Evolutionary conservation across 1,284 basidiomycete genomes (phyloP), one percentile per base, ranked within the genome.

Genomic region (Cronartium ribicola): DNA sequence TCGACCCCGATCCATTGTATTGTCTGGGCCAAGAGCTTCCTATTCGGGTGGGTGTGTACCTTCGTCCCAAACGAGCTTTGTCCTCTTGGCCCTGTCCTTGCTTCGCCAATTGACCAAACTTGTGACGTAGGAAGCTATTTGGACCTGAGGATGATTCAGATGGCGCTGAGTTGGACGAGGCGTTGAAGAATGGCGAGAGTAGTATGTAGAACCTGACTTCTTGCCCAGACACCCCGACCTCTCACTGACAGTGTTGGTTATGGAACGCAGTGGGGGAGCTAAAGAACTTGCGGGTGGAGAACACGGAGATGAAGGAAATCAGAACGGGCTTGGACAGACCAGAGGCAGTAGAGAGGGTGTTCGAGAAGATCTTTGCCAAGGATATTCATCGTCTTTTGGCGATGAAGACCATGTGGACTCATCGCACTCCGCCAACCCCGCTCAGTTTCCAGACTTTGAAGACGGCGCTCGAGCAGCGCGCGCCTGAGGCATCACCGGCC

Each of bases 341-440:
- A 2, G 85, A 86, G 72, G 89, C 89, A 0, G 89, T 91, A 0
- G 86, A 86, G 78, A 83, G 85, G 59, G 88, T 88, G 0, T 98
- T 98, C 81, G 84, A 91, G 76, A 98, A 98, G 87, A 89, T 98
- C 8, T 99, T 94, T 84, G 85, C 88, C 76, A 82, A 86, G 0
- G 96, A 99, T 79, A 92, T 98, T 77, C 85, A 88, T 74, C 91
- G 96, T 65, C 84, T 98, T 0, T 84, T 99, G 13, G 87, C 87
- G 13, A 98, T 98, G 96, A 84, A 88, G n/a, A 95, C 98, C 79
- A 98, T 98, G 94, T 98, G 96, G 96, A 88, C 88, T 62, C 86
- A 89, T 8, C 87, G 96, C 39, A 86, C 88, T 36, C 89, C 89
- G 76, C 96, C 96, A 0, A 87, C 86, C 0, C 89, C 94, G 0